phyloP scores from a whole-genome alignment of 805 yeast species.

The Yamadazyma tumulicola region DNA sequence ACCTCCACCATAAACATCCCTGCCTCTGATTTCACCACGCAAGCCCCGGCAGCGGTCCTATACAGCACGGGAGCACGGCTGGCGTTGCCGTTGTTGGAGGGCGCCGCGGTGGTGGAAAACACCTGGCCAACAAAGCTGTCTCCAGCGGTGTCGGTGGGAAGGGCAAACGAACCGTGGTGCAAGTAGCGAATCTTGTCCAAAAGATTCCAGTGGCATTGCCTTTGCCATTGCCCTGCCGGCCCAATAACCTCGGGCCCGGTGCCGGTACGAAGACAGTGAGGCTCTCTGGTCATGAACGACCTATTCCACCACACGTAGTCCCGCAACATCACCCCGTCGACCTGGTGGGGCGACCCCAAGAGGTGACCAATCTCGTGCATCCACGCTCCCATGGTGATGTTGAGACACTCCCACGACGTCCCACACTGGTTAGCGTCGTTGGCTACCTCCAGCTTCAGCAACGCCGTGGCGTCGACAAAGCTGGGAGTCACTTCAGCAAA shows the following conservation, averaged over 20 bases:
- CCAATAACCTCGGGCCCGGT: conserved; percentile 40
- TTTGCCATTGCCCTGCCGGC: conserved; percentile 36
- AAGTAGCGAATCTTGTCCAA: conserved; percentile 74
- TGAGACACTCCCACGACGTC: conserved; percentile 84
- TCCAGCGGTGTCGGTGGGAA: conserved; percentile 53
- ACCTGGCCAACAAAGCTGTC: conserved; percentile 26
- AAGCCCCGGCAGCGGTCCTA: conserved; percentile 16
- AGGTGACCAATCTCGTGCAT: conserved; percentile 94
- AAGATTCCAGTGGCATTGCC: conserved; percentile 82
- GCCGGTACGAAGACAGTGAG: conserved; percentile 49
- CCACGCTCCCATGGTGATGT: conserved; percentile 87
- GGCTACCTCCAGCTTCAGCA: conserved; percentile 71
- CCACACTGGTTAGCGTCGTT: conserved; percentile 85
- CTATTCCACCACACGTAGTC: conserved; percentile 81
- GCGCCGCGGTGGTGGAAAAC: conserved; percentile 28
- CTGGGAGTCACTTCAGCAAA: conserved; percentile 66
- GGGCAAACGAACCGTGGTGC: conserved; percentile 73
- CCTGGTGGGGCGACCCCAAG: conserved; percentile 90
- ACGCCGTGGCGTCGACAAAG: conserved; percentile 68
- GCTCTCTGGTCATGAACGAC: conserved; percentile 73
- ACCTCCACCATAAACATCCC: conserved; percentile 79
- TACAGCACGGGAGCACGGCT: conserved; percentile 22
- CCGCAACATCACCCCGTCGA: conserved; percentile 84
- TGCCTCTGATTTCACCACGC: conserved; percentile 45
- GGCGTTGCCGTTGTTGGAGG: conserved; percentile 13